phyloP scores from a whole-genome alignment of 768 basidiomycete species.

The Pleurotus citrinopileatus region DNA sequence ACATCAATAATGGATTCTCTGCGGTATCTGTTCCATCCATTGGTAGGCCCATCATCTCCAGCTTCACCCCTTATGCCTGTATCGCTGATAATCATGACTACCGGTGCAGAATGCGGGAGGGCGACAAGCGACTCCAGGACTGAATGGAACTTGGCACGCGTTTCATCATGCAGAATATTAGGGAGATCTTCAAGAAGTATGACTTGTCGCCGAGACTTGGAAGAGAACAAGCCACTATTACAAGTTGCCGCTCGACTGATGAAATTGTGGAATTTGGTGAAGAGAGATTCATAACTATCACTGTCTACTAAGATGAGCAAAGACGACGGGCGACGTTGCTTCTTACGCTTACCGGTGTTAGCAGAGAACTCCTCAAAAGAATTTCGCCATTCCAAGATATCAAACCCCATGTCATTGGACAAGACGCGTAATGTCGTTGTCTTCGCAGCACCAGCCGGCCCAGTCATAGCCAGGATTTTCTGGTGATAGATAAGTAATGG shows the following conservation, averaged over 20 bases:
- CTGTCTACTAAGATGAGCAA: background rate
- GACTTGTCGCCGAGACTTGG: conserved; percentile 41
- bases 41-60: conserved; percentile 40
- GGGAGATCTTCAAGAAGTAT: conserved; percentile 90
- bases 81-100: conserved; percentile 84
- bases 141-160: conserved; percentile 70
- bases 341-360: background rate
- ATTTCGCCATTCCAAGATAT: conserved; percentile 86
- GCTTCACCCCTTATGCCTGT: conserved; percentile 75
- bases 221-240: conserved; percentile 43
- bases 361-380: conserved; percentile 46
- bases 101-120: conserved; percentile 45
- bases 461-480: conserved; percentile 83
- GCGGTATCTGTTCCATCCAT: conserved; percentile 41
- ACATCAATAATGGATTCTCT: conserved; percentile 56
- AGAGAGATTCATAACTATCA: conserved; percentile 38
- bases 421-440: conserved; percentile 81
- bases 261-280: conserved; percentile 75
- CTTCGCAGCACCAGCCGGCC: conserved; percentile 89
- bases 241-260: conserved; percentile 67
- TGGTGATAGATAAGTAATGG: conserved; percentile 24
- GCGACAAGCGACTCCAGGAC: conserved; percentile 57
- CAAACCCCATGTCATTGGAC: conserved; percentile 68
- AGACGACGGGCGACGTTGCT: background rate
- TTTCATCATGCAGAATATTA: conserved; percentile 75